Evolutionary conservation across 2,329 filamentous ascomycete species (phyloP).

Genomic region (Colletotrichum viniferum): DNA sequence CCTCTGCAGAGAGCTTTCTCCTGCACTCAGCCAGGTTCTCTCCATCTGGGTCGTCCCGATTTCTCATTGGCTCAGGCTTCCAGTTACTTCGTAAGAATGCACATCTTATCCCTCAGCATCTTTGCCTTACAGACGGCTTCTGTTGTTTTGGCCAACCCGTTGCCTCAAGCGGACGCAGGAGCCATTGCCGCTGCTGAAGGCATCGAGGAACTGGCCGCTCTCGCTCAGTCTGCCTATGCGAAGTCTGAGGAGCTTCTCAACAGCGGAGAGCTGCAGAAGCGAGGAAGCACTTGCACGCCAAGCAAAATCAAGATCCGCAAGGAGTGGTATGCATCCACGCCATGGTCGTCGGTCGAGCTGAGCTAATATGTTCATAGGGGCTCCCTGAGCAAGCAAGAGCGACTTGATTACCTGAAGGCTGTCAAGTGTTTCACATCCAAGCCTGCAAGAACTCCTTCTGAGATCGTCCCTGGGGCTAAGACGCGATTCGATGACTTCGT

Average conservation of each 20-base stretch:
- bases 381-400: neutral
- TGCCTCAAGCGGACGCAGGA: neutral
- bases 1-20: neutral
- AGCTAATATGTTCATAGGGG: neutral
- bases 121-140: slow-evolving; percentile 21
- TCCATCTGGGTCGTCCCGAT: slow-evolving; percentile 39
- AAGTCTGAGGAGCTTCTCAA: slow-evolving; percentile 25
- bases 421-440: slow-evolving; percentile 47
- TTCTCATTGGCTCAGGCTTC: neutral
- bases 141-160: neutral
- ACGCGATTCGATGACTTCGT: slow-evolving; percentile 55
- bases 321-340: slow-evolving; percentile 30
- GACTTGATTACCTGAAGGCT: slow-evolving; percentile 43
- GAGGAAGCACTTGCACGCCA: slow-evolving; percentile 25
- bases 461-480: slow-evolving; percentile 44
- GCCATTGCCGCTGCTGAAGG: neutral
- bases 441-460: slow-evolving; percentile 36
- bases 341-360: neutral
- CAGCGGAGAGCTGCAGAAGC: slow-evolving; percentile 21
- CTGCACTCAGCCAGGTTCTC: slow-evolving; percentile 23
- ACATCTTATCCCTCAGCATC: slow-evolving; percentile 7
- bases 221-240: slow-evolving; percentile 25
- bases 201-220: neutral
- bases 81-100: neutral
- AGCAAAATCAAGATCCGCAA: slow-evolving; percentile 31